These are phyloP conservation scores for Alternaria brassicicola DNA, from an alignment of 2,329 filamentous ascomycete species.

Conservation along the genomic window DNA sequence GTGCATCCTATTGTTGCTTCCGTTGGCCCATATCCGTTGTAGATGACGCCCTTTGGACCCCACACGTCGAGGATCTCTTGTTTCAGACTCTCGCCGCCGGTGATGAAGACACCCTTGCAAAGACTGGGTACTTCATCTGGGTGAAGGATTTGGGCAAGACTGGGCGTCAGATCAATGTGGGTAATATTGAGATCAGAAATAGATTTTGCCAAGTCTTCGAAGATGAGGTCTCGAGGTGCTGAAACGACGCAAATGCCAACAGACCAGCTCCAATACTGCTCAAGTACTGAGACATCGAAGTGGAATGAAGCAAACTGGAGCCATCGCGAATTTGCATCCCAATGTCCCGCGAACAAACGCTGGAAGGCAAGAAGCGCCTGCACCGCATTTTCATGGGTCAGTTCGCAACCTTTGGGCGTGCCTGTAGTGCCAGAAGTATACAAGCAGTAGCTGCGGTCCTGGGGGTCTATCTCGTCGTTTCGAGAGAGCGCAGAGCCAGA, in stretches of 20 bases:
- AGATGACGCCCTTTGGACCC: conserved; percentile 80
- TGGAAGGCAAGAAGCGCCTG: conserved; percentile 90
- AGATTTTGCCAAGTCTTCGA: conserved; percentile 78
- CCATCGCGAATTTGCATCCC: conserved; percentile 77
- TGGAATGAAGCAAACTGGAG: conserved; percentile 94
- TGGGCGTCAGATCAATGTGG: conserved; percentile 90
- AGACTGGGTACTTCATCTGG: conserved; percentile 82
- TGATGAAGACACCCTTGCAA: conserved; percentile 87
- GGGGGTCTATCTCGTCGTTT: conserved; percentile 43
- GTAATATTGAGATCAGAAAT: conserved; percentile 78
- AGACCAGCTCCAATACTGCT: conserved; percentile 96
- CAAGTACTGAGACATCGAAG: conserved; percentile 90
- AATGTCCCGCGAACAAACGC: conserved; percentile 75
- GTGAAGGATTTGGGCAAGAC: conserved; percentile 76
- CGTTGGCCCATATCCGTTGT: conserved; percentile 90
- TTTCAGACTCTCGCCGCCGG: conserved; percentile 84
- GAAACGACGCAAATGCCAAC: conserved; percentile 84
- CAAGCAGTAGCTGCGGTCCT: conserved; percentile 77
- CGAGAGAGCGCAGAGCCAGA: conserved; percentile 40
- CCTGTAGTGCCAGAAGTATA: conserved; percentile 90
- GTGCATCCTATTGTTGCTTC: conserved; percentile 93
- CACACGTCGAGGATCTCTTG: conserved; percentile 88
- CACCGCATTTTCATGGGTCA: conserved; percentile 86
- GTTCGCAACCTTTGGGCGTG: conserved; percentile 83
- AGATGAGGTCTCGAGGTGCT: conserved; percentile 80